Base-by-base conservation (phyloP, 176 grass and related monocot genomes). In the Saccharum spontaneum region DNA sequence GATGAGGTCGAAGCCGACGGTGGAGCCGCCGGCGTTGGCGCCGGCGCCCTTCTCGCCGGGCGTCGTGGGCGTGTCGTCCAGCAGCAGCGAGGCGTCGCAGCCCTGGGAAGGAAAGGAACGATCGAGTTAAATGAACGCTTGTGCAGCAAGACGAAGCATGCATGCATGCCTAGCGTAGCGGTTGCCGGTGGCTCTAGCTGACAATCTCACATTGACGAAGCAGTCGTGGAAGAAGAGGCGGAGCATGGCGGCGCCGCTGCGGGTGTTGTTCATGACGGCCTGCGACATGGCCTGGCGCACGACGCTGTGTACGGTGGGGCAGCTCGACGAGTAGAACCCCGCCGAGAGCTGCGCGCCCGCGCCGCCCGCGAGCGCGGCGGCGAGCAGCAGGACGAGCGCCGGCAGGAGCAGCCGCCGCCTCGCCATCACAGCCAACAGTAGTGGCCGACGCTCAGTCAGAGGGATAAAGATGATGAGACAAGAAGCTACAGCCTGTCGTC, bases 81-180 rank as follows among this genome's bases (percentile, higher is more conserved):
- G 79, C 40, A 97, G 92, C 80, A 97, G 77, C 43, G 94, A 97
- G 17, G 71, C 94, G 91, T 97, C 94, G 84, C 94, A 97, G 16
- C 92, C 94, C 94, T 97, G 79, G 18, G 23, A 67, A 60, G 3
- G 46, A 14, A 67, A 60, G 3, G 46, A 14, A 8, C 24, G 9
- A 77, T 36, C 18, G 11, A 8, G 1, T 11, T 9, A n/a, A 6
- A 23, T 9, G 4, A 22, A 54, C 22, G 34, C 28, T n/a, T 20
- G 22, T 37, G 33, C 33, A 33, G 33, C 33, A 33, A 3, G 33
- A 33, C 33, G 33, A 37, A 23, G 11, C 13, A 39, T 7, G 73
- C 36, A 37, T 33, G 33, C 16, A 36, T 43, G 8, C 12, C 10
- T 11, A 14, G 45, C 31, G 31, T 33, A 2, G 3, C 3, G 45